Base-by-base conservation (phyloP, 495 filamentous ascomycete species). In the Rhizodiscina lignyota region DNA sequence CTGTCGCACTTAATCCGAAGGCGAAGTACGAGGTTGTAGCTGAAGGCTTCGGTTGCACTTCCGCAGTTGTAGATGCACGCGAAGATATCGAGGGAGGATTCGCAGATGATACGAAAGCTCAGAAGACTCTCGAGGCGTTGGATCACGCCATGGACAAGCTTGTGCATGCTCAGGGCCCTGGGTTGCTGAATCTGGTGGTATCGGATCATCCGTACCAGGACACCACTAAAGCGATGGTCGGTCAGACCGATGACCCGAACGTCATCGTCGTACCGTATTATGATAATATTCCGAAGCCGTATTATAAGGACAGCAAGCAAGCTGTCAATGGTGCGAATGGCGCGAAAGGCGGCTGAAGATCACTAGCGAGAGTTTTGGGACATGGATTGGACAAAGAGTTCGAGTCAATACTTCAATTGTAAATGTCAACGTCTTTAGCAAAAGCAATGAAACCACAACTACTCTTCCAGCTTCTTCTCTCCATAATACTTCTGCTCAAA, bases 261-360 rank as follows among this genome's bases (percentile, higher is more conserved):
- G 40, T 47, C 1, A 52, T 52, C 35, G 49, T 47, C 1, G 49
- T 52, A 16, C 49, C 49, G 6, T 52, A 52, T 37, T 49, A 49
- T 36, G 46, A 52, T 34, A 52, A 52, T 41, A 21, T 49, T 19
- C 42, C 49, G 2, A 21, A 42, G 21, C 42, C 45, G 10, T 43
- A 33, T 34, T 52, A 49, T 32, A 39, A 37, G 41, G 21, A 27
- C 24, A n/a, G n/a, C n/a, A n/a, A n/a, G n/a, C n/a, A n/a, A n/a
- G n/a, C n/a, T n/a, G n/a, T n/a, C n/a, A n/a, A n/a, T n/a, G n/a
- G n/a, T n/a, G n/a, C n/a, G n/a, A n/a, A n/a, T n/a, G n/a, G n/a
- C n/a, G n/a, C n/a, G n/a, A n/a, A n/a, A n/a, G n/a, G n/a, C n/a
- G n/a, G n/a, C n/a, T n/a, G n/a, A n/a, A n/a, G n/a, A n/a, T n/a